Base-by-base conservation (phyloP, 805 yeast genomes). In the Candida silvatica region DNA sequence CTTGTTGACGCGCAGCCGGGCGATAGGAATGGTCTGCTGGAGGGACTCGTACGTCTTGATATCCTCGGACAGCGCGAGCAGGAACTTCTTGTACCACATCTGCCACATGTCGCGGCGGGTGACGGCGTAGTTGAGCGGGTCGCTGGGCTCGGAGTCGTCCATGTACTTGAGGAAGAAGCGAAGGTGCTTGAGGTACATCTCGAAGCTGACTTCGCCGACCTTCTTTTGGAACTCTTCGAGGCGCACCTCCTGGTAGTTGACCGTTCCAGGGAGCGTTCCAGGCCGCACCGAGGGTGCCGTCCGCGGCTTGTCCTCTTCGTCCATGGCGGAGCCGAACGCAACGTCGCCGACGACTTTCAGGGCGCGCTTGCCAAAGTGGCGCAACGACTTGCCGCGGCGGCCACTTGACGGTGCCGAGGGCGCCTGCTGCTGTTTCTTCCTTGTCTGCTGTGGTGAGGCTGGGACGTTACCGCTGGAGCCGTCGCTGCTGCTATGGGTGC, bases 91-190 rank as follows among this genome's bases (percentile, higher is more conserved):
- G 38, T 51, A 44, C 59, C 61, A 56, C 5, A 45, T 39, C 9
- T 45, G 38, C 54, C 54, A 57, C 15, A 56, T 36, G 27, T 54
- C 56, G 18, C 52, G 45, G 39, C 63, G 41, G 4, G 56, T 47
- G 11, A 52, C 36, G 6, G 63, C 58, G 37, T 49, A 55, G 18
- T 41, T 43, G n/a, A 57, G 32, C 0, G 58, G 51, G 35, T 57
- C 63, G 34, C 54, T 50, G 26, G 39, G 31, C 26, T 51, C 58
- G 8, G 58, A 39, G n/a, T 56, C 57, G 32, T 55, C 53, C 54
- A 52, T 51, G 29, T 52, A 55, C 29, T 55, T 49, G 24, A 49
- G 25, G 33, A 56, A 54, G 28, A 57, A 53, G 23, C 52, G 43
- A 14, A 57, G 41, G 32, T 49, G 56, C 9, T 54, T 58, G 12